Base-by-base conservation (phyloP, 2,329 filamentous ascomycete genomes). In the Monosporascus cannonballus region DNA sequence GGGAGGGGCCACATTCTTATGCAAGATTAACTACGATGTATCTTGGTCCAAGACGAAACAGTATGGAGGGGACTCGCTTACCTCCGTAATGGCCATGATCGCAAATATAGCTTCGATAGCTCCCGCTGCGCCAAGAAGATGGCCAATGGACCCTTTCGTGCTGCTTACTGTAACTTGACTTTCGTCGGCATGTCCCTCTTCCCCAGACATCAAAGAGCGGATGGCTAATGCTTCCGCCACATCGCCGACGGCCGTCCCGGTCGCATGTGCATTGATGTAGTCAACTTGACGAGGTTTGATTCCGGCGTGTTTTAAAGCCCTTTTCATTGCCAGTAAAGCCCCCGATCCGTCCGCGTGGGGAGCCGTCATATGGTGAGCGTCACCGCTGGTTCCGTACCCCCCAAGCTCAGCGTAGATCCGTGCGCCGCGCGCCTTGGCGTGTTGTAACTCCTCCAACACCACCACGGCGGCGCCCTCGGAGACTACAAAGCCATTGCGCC, bases 221-320 rank as follows among this genome's bases (percentile, higher is more conserved):
- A 97, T 93, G 0, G 94, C 94, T 7, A 77, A 74, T 49, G 93
- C 93, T 72, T 99, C 94, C 1, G 94, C 93, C 22, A 82, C 80
- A 71, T 99, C 94, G 1, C 94, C 94, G 2, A 97, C 78, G 6
- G 78, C 70, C 0, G 93, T 99, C 22, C 89, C 89, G 1, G 94
- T 99, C 1, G 93, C 94, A 67, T 99, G 94, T 1, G 94, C 94
- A 64, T 97, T 99, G 66, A 99, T 81, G 68, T 99, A 99, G 68
- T 92, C 89, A 4, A 99, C 84, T 41, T 84, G 73, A 1, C 71
- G 71, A 0, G 94, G 92, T 49, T 76, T 76, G 38, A 96, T 65
- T 1, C 77, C 71, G 0, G 91, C 90, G 64, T 89, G 82, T 61
- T 79, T 84, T 54, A 99, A 71, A 0, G 93, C 92, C 59, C 83